Base-by-base conservation (phyloP, 192 early-diverging fungal species). In the Backusella circina region DNA sequence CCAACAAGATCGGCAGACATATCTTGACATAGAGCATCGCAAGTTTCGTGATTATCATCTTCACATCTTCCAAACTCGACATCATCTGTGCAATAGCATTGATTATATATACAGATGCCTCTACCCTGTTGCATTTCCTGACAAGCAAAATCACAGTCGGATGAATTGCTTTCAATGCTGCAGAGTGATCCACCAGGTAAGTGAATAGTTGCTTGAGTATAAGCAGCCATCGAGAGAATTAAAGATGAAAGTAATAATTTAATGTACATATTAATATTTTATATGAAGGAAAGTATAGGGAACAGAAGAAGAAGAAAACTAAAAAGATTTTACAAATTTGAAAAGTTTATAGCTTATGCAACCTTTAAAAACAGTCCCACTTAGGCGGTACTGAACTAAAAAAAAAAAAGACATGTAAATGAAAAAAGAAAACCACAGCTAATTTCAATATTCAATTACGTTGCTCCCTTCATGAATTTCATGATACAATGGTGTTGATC, bases 11-110 rank as follows among this genome's bases (percentile, higher is more conserved):
- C 51, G 21, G 54, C 31, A 38, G 71, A 73, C 32, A 73, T 64
- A 3, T 73, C 71, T 73, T 73, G 71, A 73, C 71, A 73, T 10
- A 73, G 12, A 8, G 50, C 50, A 64, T 73, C 71, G 36, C 71
- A 73, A n/a, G 35, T 73, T 64, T 73, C 71, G 8, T 73, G 71
- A 26, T 73, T 28, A 64, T 73, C 71, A 3, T 64, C 50, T 73
- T 73, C 51, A 38, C 71, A 73, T 37, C 36, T 23, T 57, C 71
- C 71, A 64, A 37, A 26, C 10, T 57, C 71, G 33, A 26, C 10
- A 7, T 70, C 35, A 26, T 73, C 71, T 15, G 50, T 65, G 30
- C 71, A 73, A 12, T 64, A 54, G 23, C 71, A 73, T 38, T 73
- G 38, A 28, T 73, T 73, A 23, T 61, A 73, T 36, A 73, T 64